Conservation (phyloP, 2,329 filamentous ascomycete genomes). For the Aureobasidium sp. region DNA sequence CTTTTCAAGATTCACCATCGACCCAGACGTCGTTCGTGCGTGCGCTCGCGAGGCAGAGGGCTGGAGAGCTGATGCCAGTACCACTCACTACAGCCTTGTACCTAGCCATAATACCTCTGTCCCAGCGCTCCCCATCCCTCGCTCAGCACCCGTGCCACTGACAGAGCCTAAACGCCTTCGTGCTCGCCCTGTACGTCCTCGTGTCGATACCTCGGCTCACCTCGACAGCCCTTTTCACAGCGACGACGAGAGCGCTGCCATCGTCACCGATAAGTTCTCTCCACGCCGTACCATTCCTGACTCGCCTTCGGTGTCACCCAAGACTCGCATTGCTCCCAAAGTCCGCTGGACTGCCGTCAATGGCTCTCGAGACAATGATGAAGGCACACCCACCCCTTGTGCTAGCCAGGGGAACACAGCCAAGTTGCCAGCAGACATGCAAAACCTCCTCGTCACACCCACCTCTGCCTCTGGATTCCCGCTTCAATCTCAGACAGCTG, state of each 20-base stretch:
- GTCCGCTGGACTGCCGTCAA: slow-evolving; percentile 22
- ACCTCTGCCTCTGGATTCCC: not conserved
- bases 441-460: slow-evolving; percentile 3
- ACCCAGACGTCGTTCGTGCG: slow-evolving; percentile 28
- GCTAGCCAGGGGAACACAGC: not conserved
- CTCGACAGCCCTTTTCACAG: not conserved
- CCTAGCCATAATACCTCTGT: not conserved
- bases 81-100: not conserved
- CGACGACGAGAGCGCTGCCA: not conserved
- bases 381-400: not conserved
- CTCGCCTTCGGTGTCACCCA: slow-evolving; percentile 24
- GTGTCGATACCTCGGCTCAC: slow-evolving; percentile 16
- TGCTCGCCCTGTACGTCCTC: slow-evolving; percentile 14
- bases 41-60: slow-evolving; percentile 29
- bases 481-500: not conserved
- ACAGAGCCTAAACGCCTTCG: slow-evolving; percentile 7
- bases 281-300: slow-evolving; percentile 9
- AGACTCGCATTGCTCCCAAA: slow-evolving; percentile 15
- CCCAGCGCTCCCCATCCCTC: slow-evolving; percentile 13
- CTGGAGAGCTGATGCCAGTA: slow-evolving; percentile 20
- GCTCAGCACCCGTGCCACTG: slow-evolving; percentile 14
- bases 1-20: slow-evolving; percentile 36
- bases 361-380: not conserved
- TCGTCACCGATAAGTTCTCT: not conserved
- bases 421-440: not conserved